Evolutionary conservation across 2,329 filamentous ascomycete species (phyloP), one percentile per base, ranked within the genome.

Genomic region (Juglanconis oblonga): DNA sequence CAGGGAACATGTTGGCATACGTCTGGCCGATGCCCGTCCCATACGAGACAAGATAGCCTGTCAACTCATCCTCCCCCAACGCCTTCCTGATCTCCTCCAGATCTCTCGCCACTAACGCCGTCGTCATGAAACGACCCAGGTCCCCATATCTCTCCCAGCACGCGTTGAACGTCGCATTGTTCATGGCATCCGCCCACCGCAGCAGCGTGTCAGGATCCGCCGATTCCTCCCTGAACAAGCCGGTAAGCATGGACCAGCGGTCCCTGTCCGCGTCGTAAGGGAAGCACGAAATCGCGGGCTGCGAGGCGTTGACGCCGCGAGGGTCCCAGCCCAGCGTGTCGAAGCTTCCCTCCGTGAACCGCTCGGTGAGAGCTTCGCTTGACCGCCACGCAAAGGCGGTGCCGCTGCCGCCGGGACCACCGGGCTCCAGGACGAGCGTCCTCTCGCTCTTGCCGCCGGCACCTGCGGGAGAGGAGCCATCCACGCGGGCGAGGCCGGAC

Each of bases 311-410:
- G 56, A 83, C 78, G 1, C 81, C 81, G 3, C 81, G 76, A n/a
- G 81, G 81, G 55, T 84, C 81, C 76, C 79, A 83, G n/a, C 79
- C 79, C 13, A 84, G 67, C 5, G 82, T 76, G 60, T 82, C 79
- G 29, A 75, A 79, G 29, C 70, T 66, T 29, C 75, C 72, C 36
- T 73, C 73, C 58, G 77, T 79, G 11, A 82, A 67, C 3, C 77
- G 74, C 57, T 73, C 65, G 3, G 76, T 74, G 40, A 78, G 61
- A 0, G 62, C 56, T 58, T 80, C 73, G 3, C 71, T 74, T 0
- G 63, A 64, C 5, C 72, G 65, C 77, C 76, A 81, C 3, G 69
- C 72, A 44, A 76, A 76, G 0, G 57, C 68, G 0, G 76, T 80
- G 3, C 80, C 80, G 62, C 77, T 79, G 13, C 76, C 80, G 1